Percentiles rank a stretch among this genome's conserved stretches.
Conservation (phyloP, 1,139 yeast genomes). For the Candida smagusa region DNA sequence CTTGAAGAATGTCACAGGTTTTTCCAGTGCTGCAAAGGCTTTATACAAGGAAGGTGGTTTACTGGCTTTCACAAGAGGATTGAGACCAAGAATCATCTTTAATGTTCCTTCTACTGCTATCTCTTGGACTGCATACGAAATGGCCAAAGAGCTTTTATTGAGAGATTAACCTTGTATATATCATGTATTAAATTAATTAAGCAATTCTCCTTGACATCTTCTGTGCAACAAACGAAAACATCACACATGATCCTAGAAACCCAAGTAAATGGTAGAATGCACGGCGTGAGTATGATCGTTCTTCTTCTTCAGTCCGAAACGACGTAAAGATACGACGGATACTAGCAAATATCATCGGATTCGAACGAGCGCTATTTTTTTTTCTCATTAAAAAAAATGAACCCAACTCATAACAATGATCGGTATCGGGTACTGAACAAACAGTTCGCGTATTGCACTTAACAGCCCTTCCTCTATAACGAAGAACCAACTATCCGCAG, state of each 20-base stretch:
- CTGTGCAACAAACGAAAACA: conserved; percentile 79
- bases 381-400: conserved; percentile 14
- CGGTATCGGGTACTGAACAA: conserved; percentile 72
- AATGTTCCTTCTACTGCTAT: conserved; percentile 97
- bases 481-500: conserved; percentile 67
- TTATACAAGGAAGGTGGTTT: conserved; percentile 66
- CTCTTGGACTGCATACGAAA: conserved; percentile 97
- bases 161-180: conserved; percentile 12
- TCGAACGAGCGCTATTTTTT: background rate
- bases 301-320: conserved; percentile 83
- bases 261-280: conserved; percentile 84
- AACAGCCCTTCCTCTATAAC: conserved; percentile 45
- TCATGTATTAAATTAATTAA: background rate
- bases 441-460: conserved; percentile 77
- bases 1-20: conserved; percentile 63
- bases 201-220: conserved; percentile 32
- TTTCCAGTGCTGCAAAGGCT: conserved; percentile 67
- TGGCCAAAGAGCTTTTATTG: conserved; percentile 76
- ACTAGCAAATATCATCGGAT: conserved; percentile 57
- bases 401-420: conserved; percentile 57
- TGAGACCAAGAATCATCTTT: conserved; percentile 87
- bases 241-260: conserved; percentile 74
- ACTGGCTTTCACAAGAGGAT: conserved; percentile 75
- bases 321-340: conserved; percentile 76
- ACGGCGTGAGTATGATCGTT: conserved; percentile 66